These are phyloP conservation scores for Fimicolochytrium jonesii DNA, from an alignment of 192 early-diverging fungal genomes.

Conservation along the genomic window DNA sequence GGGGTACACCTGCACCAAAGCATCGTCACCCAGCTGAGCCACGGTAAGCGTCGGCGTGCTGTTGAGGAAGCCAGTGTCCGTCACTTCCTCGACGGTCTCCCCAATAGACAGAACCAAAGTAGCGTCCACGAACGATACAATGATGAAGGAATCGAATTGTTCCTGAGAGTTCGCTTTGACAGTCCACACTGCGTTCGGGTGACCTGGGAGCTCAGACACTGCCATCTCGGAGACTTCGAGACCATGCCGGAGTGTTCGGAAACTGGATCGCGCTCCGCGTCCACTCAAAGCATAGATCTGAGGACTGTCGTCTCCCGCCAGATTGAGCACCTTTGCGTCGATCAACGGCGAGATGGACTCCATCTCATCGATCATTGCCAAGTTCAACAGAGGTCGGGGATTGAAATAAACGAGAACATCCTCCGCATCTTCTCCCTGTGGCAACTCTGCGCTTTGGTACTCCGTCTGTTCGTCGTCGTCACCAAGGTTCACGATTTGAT, in stretches of 20 bases:
- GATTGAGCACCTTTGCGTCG: constrained; percentile 79
- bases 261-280: constrained; percentile 69
- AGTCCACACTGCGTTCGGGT: constrained; percentile 90
- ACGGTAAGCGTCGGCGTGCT: constrained; percentile 81
- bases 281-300: constrained; percentile 92
- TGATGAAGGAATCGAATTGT: constrained; percentile 76
- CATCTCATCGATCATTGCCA: constrained; percentile 88
- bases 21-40: constrained; percentile 79
- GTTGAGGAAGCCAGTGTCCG: constrained; percentile 83
- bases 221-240: constrained; percentile 90
- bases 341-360: constrained; percentile 78
- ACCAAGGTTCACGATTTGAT: constrained; percentile 91
- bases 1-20: constrained; percentile 83
- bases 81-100: constrained; percentile 88
- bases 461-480: constrained; percentile 79
- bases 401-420: constrained; percentile 57
- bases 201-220: constrained; percentile 86
- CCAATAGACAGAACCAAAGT: constrained; percentile 91
- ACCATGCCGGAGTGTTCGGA: constrained; percentile 88
- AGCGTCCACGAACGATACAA: constrained; percentile 88
- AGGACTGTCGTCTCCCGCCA: constrained; percentile 87
- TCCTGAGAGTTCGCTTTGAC: constrained; percentile 45
- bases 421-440: constrained; percentile 43
- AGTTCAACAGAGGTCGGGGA: constrained; percentile 74
- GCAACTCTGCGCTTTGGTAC: constrained; percentile 67